Evolutionary conservation across 345 rosid species (phyloP), one percentile per base, ranked within the genome.

Genomic region (Salix koriyanagi): DNA sequence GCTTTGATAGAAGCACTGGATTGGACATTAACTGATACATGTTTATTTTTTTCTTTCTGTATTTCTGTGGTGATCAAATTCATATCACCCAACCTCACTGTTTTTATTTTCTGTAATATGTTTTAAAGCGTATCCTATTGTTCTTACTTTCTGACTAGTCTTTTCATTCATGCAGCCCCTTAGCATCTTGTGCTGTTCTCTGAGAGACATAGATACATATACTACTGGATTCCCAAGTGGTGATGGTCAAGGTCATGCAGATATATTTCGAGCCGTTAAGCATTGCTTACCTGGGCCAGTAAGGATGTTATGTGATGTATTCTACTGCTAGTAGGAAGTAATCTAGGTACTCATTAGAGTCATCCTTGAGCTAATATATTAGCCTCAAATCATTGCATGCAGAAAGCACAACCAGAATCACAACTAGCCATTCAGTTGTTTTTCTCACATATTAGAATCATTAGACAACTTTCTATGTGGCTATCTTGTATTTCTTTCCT

Each of bases 241-340:
- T 77, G 97, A 91, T 86, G 91, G 86, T 62, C 90, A 84, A 82
- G 99, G 99, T 73, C 97, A 92, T 83, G 85, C 96, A 23, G 89
- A 90, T 83, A 78, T 95, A 54, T 95, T 95, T 65, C 97, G 96
- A 80, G 93, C 88, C 80, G 96, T 93, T 77, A 93, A 91, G 88
- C 97, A 90, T 68, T 92, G 97, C 86, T 80, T 95, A 77, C 99
- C 97, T 81, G 99, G 99, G 60, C 97, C 99, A 74, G 99, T 95
- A 86, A 91, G 99, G 48, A 71, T 72, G 26, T 74, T 69, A 25
- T 65, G 75, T 81, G 21, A 72, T 72, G 80, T 68, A 6, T 56
- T 56, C 73, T 60, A 54, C 19, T 69, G 46, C 48, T 70, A 34
- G 52, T 81, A 19, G 67, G 67, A 52, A 60, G 61, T 65, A 50